Evolutionary conservation across 2,329 filamentous ascomycete species (phyloP).

Genomic region (Ophiosphaerella korrae): DNA sequence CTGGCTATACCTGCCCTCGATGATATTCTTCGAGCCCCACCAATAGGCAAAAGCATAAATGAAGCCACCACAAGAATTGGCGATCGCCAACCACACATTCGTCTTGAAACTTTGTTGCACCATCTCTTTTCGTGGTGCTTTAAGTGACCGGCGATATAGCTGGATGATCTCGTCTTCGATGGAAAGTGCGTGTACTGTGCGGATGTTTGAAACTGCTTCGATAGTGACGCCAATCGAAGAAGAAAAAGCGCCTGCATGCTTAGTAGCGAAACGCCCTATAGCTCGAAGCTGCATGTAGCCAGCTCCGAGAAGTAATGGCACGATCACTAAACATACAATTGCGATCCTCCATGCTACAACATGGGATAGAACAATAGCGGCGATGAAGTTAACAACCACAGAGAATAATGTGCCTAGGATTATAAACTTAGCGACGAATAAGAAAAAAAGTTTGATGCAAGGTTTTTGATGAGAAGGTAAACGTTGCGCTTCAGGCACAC

Average conservation of each 20-base stretch:
- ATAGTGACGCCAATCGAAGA: slow-evolving; percentile 58
- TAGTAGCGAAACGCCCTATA: slow-evolving; percentile 63
- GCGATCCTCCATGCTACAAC: slow-evolving; percentile 79
- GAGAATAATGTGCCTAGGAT: slow-evolving; percentile 64
- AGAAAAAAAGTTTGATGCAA: too few species aligned
- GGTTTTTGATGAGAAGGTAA: too few species aligned
- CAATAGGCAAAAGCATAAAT: slow-evolving; percentile 79
- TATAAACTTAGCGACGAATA: too few species aligned
- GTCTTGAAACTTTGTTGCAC: slow-evolving; percentile 56
- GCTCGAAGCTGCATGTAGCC: slow-evolving; percentile 72
- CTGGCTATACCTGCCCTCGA: slow-evolving; percentile 67
- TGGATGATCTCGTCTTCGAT: slow-evolving; percentile 56
- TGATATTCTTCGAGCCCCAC: slow-evolving; percentile 76
- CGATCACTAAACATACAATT: slow-evolving; percentile 70
- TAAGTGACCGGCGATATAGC: slow-evolving; percentile 53
- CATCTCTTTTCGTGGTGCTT: slow-evolving; percentile 56
- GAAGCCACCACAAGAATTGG: slow-evolving; percentile 66
- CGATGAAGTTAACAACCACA: slow-evolving; percentile 69
- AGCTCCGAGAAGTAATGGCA: slow-evolving; percentile 71
- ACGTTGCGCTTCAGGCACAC: background rate
- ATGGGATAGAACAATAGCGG: slow-evolving; percentile 70
- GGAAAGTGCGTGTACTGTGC: slow-evolving; percentile 57
- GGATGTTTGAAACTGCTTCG: slow-evolving; percentile 59
- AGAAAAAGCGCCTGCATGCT: slow-evolving; percentile 57
- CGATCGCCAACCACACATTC: slow-evolving; percentile 65